phyloP scores from a whole-genome alignment of 352 stramenopile species.

The Phytopythium aichiense region DNA sequence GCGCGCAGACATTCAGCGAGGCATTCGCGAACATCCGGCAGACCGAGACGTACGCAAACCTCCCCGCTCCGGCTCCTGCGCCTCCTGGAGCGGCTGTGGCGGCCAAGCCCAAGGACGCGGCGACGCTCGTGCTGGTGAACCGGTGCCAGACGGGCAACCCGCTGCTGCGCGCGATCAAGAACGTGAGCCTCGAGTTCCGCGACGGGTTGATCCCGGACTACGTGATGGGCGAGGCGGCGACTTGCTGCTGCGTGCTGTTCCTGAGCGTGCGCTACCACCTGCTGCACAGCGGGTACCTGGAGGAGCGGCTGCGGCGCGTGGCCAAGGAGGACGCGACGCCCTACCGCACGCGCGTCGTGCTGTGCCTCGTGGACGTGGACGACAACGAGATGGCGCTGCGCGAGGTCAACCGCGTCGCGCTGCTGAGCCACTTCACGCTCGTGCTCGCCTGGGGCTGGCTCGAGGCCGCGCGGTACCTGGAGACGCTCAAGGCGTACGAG shows the following conservation, averaged over 20 bases:
- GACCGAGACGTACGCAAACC: slow-evolving; percentile 49
- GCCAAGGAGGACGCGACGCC: slow-evolving; percentile 62
- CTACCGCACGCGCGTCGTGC: slow-evolving; percentile 89
- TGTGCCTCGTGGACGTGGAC: slow-evolving; percentile 95
- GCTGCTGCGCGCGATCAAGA: slow-evolving; percentile 90
- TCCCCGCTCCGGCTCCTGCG: slow-evolving; percentile 8
- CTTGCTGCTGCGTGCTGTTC: slow-evolving; percentile 85
- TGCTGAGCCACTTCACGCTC: slow-evolving; percentile 91
- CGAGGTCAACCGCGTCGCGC: slow-evolving; percentile 91
- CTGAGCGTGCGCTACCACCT: slow-evolving; percentile 88
- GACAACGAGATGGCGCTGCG: slow-evolving; percentile 91
- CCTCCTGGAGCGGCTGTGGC: background rate
- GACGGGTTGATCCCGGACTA: slow-evolving; percentile 93
- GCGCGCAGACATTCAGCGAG: slow-evolving; percentile 36
- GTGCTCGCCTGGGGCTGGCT: slow-evolving; percentile 92
- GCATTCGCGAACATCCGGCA: slow-evolving; percentile 57
- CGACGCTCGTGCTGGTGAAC: slow-evolving; percentile 65
- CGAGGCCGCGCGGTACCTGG: slow-evolving; percentile 94
- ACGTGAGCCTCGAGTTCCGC: slow-evolving; percentile 91
- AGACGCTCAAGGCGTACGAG: slow-evolving; percentile 96
- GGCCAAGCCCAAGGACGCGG: slow-evolving; percentile 29
- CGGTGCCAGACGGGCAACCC: slow-evolving; percentile 92
- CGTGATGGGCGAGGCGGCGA: slow-evolving; percentile 80
- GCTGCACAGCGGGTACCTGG: slow-evolving; percentile 88
- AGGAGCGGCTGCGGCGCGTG: slow-evolving; percentile 89